These are phyloP conservation scores for Ceratopteris richardii DNA, from an alignment of 75 land plant genomes.

Conservation along the genomic window DNA sequence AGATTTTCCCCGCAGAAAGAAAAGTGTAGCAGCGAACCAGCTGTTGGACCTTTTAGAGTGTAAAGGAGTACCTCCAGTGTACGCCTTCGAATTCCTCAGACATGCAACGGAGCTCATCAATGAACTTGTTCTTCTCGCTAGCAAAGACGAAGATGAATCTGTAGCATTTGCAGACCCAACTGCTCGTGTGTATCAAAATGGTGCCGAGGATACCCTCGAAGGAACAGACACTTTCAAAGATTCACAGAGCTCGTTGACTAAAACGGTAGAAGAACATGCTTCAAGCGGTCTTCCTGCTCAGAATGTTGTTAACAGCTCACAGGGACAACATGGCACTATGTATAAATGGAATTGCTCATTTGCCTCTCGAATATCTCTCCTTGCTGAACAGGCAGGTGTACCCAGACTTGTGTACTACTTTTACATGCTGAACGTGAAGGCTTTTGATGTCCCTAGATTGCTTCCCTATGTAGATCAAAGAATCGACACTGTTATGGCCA, in stretches of 20 bases:
- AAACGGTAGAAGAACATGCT: not conserved
- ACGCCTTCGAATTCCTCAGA: conserved; percentile 39
- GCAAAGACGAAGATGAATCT: not conserved
- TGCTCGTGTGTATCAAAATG: not conserved
- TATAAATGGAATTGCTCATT: conserved; percentile 4
- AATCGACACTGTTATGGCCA: conserved; percentile 25
- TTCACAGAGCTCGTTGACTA: not conserved
- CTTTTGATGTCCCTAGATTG: conserved; percentile 17
- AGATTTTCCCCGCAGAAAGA: conserved; percentile 12
- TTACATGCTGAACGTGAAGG: conserved; percentile 27
- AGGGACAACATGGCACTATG: not conserved
- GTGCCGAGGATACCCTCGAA: too few relatives aligned
- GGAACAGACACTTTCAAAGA: not conserved
- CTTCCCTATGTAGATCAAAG: conserved; percentile 19
- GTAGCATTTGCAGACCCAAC: not conserved
- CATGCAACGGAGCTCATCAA: conserved; percentile 24
- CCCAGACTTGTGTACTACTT: conserved; percentile 32
- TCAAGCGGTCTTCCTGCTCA: not conserved
- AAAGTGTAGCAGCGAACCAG: conserved; percentile 23
- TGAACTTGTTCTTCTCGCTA: conserved; percentile 23
- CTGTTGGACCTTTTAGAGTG: conserved; percentile 31
- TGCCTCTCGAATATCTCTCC: conserved; percentile 10
- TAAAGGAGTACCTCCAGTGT: conserved; percentile 27
- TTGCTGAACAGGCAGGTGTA: conserved; percentile 26
- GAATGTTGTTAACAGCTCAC: not conserved